phyloP scores from a whole-genome alignment of 768 basidiomycete species.

The Trametes cinnabarina region DNA sequence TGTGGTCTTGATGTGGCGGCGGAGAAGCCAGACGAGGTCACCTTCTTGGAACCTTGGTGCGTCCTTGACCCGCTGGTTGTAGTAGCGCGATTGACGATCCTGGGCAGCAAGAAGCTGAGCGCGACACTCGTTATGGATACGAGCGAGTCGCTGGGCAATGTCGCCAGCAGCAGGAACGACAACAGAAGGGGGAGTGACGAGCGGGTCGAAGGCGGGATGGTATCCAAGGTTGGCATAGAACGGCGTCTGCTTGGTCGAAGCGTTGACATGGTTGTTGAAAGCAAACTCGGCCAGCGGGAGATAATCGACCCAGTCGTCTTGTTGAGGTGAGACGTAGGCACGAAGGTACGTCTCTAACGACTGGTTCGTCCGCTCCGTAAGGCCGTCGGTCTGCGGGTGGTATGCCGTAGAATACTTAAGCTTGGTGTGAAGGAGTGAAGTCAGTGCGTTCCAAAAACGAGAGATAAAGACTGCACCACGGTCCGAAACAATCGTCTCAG shows the following conservation, averaged over 20 bases:
- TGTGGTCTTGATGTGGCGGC: constrained; percentile 43
- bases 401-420: constrained; percentile 36
- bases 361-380: too few relatives aligned
- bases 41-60: constrained; percentile 32
- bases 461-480: constrained; percentile 17
- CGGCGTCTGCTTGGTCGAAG: constrained; percentile 28
- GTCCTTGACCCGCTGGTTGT: constrained; percentile 28
- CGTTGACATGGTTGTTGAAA: constrained; percentile 38
- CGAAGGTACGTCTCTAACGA: too few relatives aligned
- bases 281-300: constrained; percentile 43
- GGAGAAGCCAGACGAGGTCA: too few relatives aligned
- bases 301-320: too few relatives aligned
- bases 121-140: too few relatives aligned
- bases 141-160: constrained; percentile 30
- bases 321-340: too few relatives aligned
- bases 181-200: constrained; percentile 27
- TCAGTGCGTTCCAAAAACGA: constrained; percentile 7
- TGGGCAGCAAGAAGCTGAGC: constrained; percentile 31
- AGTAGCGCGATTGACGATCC: constrained; percentile 29
- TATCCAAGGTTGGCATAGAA: constrained; percentile 11
- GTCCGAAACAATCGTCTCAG: too few relatives aligned
- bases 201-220: constrained; percentile 27
- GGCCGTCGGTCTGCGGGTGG: too few relatives aligned
- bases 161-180: constrained; percentile 35
- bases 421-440: constrained; percentile 13